These are phyloP conservation scores for Starmerella geochares DNA, from an alignment of 805 yeast species.

Conservation along the genomic window DNA sequence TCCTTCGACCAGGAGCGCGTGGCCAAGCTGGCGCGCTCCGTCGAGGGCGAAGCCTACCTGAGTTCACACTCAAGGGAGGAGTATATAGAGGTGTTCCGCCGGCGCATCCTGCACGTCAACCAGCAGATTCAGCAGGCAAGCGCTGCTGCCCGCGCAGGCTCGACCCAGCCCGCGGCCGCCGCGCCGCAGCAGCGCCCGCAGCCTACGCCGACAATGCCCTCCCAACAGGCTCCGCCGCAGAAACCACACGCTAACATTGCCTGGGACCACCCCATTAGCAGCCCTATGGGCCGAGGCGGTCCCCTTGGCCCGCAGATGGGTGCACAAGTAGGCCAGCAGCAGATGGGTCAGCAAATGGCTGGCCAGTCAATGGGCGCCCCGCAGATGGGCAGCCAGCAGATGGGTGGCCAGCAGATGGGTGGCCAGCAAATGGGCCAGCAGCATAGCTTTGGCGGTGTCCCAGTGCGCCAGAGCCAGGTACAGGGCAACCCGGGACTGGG, in stretches of 20 bases:
- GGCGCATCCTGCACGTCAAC: constrained; percentile 15
- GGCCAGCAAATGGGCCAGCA: constrained; percentile 8
- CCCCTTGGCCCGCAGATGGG: neutral
- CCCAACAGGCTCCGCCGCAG: neutral
- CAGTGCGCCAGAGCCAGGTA: neutral
- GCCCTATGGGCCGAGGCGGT: neutral
- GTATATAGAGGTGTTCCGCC: constrained; percentile 19
- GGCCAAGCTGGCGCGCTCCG: constrained; percentile 29
- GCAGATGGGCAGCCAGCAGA: neutral
- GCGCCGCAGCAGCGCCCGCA: neutral
- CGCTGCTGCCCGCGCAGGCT: no score
- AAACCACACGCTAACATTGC: neutral
- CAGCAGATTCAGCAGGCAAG: constrained; percentile 9
- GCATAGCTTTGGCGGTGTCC: neutral
- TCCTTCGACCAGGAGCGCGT: constrained; percentile 29
- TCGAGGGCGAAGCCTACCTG: constrained; percentile 28
- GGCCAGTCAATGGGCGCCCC: neutral
- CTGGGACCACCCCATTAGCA: constrained; percentile 2
- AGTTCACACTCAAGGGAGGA: constrained; percentile 28
- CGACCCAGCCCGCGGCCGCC: no score
- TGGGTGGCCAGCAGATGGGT: neutral
- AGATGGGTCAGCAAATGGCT: neutral
- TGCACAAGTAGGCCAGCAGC: neutral
- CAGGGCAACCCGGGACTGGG: neutral
- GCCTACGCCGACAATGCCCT: neutral